Conservation (phyloP, 768 basidiomycete genomes). For the Kwoniella sp. region DNA sequence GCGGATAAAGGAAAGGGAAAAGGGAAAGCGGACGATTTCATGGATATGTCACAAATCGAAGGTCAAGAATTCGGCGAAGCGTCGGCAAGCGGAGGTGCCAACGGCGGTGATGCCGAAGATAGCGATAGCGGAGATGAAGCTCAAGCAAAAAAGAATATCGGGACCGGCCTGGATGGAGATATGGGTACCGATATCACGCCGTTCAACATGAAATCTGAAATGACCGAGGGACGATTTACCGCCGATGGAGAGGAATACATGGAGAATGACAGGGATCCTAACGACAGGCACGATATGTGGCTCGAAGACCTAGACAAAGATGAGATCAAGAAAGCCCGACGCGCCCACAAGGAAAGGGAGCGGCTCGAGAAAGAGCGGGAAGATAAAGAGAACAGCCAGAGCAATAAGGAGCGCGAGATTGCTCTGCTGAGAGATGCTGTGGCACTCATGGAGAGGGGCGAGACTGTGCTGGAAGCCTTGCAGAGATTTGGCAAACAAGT, state of each 20-base stretch:
- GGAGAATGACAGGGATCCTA: conserved; percentile 81
- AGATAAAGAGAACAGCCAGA: conserved; percentile 66
- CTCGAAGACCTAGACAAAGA: conserved; percentile 82
- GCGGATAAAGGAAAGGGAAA: conserved; percentile 33
- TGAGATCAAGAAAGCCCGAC: conserved; percentile 79
- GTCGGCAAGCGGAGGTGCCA: conserved; percentile 3
- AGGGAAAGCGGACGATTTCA: conserved; percentile 67
- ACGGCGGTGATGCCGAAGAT: conserved; percentile 36
- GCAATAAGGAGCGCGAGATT: conserved; percentile 42
- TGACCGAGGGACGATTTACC: conserved; percentile 96
- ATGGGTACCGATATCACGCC: conserved; percentile 94
- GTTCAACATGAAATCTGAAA: conserved; percentile 99
- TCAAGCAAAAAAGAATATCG: conserved; percentile 79
- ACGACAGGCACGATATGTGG: conserved; percentile 92
- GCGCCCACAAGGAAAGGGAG: conserved; percentile 72
- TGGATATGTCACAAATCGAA: conserved; percentile 92
- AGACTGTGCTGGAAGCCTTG: conserved; percentile 85
- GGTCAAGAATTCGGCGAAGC: conserved; percentile 80
- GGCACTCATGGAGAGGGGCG: conserved; percentile 78
- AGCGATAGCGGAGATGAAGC: conserved; percentile 62
- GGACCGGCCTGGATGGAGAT: conserved; percentile 45
- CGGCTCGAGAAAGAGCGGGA: conserved; percentile 70
- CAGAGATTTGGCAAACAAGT: conserved; percentile 71
- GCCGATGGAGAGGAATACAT: conserved; percentile 76
- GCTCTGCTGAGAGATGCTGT: conserved; percentile 61